Percentiles rank a stretch among this genome's conserved stretches.
These are phyloP conservation scores for Trichophyton benhamiae DNA, from an alignment of 2,329 filamentous ascomycete species.

Conservation along the genomic window DNA sequence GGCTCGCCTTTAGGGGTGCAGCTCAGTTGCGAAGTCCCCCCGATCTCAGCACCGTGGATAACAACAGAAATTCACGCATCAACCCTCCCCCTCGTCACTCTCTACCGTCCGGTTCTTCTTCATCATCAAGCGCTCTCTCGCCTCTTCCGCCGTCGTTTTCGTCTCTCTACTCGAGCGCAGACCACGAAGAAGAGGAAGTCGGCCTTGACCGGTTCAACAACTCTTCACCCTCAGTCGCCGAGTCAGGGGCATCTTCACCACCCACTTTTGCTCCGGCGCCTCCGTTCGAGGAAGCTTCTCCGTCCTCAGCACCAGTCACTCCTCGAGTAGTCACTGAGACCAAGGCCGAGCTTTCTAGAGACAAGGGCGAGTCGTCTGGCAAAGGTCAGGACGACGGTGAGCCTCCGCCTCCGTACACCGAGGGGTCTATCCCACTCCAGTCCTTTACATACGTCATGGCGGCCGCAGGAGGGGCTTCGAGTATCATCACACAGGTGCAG, in stretches of 20 bases:
- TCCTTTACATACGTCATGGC: constrained; percentile 97
- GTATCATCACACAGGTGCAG: constrained; percentile 98
- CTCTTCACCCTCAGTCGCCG: constrained; percentile 27
- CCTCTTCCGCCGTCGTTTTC: constrained; percentile 50
- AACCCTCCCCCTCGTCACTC: constrained; percentile 27
- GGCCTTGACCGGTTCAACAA: constrained; percentile 26
- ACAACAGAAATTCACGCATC: constrained; percentile 21
- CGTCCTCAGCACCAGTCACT: constrained; percentile 33
- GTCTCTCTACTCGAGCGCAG: constrained; percentile 46
- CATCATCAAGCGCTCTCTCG: constrained; percentile 39
- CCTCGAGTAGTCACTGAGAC: constrained; percentile 56
- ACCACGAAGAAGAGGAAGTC: constrained; percentile 18
- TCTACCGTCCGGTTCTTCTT: constrained; percentile 31
- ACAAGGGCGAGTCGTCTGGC: constrained; percentile 54
- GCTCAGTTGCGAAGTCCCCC: constrained; percentile 21
- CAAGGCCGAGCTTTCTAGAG: constrained; percentile 69
- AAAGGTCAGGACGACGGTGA: constrained; percentile 71
- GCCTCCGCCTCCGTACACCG: constrained; percentile 86
- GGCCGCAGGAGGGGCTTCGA: constrained; percentile 87
- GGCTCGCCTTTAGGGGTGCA: constrained; percentile 35
- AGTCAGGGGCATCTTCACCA: constrained; percentile 36
- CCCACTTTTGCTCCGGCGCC: constrained; percentile 42
- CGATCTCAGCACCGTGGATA: constrained; percentile 29
- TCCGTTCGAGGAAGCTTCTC: constrained; percentile 35
- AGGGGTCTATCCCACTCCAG: constrained; percentile 73